These are phyloP conservation scores for Zygosaccharomyces pseudorouxii DNA, from an alignment of 805 yeast species.

Conservation along the genomic window DNA sequence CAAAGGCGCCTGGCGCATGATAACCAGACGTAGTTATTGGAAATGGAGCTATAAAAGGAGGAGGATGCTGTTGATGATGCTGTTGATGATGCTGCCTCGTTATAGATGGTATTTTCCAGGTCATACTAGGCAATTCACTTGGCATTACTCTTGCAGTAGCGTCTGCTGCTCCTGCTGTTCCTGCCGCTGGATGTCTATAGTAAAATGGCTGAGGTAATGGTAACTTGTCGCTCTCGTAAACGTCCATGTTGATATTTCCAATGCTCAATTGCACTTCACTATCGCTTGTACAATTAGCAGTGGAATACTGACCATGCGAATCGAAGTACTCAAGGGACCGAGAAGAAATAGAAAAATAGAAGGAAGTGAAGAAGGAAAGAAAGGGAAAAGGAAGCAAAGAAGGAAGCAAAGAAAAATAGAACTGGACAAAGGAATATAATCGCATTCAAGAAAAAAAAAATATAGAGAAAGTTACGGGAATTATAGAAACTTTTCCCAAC, in stretches of 20 bases:
- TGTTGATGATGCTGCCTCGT: neutral
- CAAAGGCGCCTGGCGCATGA: neutral
- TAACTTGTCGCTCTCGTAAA: neutral
- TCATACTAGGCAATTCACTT: neutral
- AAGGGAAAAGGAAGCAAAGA: neutral
- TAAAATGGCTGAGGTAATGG: neutral
- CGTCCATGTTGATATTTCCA: neutral
- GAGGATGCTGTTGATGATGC: neutral
- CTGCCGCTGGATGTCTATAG: constrained; percentile 1
- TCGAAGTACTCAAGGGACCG: too few species aligned
- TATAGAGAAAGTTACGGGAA: neutral
- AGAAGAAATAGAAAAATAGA: too few species aligned
- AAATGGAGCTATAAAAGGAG: neutral
- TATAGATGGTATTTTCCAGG: neutral
- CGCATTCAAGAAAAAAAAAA: neutral
- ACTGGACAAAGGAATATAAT: neutral
- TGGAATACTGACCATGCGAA: too few species aligned
- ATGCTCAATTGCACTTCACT: too few species aligned
- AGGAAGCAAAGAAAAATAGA: neutral
- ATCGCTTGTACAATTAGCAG: too few species aligned
- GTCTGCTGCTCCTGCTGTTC: constrained; percentile 6
- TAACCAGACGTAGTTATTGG: neutral
- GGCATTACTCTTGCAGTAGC: neutral
- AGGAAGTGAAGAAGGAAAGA: too few species aligned
- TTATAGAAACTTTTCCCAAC: neutral